A percentile compares a stretch with the other conserved stretches of the same genome.
Conservation (phyloP, 768 basidiomycete genomes). For the Rubroboletus pulcherrimus region DNA sequence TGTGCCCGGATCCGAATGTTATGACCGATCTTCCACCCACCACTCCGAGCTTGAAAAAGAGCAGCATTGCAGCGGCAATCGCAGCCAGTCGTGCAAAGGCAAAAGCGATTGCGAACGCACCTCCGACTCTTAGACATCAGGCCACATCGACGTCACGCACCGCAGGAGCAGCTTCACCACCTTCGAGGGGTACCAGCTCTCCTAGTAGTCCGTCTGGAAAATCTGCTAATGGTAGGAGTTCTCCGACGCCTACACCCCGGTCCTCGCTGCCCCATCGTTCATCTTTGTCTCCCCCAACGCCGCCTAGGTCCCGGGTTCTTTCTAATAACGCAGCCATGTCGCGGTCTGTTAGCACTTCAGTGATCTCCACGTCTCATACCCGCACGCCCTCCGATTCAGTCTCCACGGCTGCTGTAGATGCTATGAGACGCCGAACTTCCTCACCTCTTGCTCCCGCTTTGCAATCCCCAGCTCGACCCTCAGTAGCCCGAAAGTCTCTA, state of each 20-base stretch:
- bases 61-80: slow-evolving; percentile 80
- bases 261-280: slow-evolving; percentile 47
- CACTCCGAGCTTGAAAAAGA: slow-evolving; percentile 66
- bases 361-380: slow-evolving; percentile 34
- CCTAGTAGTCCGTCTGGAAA: slow-evolving; percentile 42
- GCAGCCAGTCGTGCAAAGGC: slow-evolving; percentile 89
- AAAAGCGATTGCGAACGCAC: slow-evolving; percentile 76
- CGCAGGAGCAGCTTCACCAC: slow-evolving; percentile 40
- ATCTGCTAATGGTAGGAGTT: slow-evolving; percentile 38
- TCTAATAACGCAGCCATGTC: slow-evolving; percentile 35
- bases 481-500: slow-evolving; percentile 38
- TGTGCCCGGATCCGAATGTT: slow-evolving; percentile 58
- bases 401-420: slow-evolving; percentile 21
- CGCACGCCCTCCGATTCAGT: slow-evolving; percentile 44
- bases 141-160: slow-evolving; percentile 70
- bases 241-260: slow-evolving; percentile 37
- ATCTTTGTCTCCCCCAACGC: slow-evolving; percentile 44
- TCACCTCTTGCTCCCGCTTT: slow-evolving; percentile 40
- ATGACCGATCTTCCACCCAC: slow-evolving; percentile 43
- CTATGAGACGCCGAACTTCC: slow-evolving; percentile 43
- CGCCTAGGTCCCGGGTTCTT: slow-evolving; percentile 41
- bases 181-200: slow-evolving; percentile 36
- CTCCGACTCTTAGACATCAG: slow-evolving; percentile 76
- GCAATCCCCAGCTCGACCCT: slow-evolving; percentile 31
- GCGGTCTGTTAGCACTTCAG: slow-evolving; percentile 42